A percentile compares a stretch with the other conserved stretches of the same genome.
These are phyloP conservation scores for Paraleonurus japonicus DNA, from an alignment of 257 asterid genomes.

Conservation along the genomic window DNA sequence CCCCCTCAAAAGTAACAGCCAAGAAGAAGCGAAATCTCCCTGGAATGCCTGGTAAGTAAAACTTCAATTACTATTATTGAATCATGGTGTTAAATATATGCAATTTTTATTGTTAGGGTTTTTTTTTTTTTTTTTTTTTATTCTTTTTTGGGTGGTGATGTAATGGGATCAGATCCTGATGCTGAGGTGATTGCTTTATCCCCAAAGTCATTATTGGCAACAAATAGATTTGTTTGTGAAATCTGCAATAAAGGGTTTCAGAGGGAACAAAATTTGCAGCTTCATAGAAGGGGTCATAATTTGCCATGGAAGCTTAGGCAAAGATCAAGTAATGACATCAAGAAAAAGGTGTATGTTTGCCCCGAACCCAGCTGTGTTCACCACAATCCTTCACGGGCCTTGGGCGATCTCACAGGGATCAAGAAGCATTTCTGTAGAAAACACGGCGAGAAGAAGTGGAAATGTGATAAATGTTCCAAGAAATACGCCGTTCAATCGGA, in stretches of 20 bases:
- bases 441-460: slow-evolving; percentile 95
- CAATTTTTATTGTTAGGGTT: slow-evolving; percentile 18
- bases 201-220: slow-evolving; percentile 68
- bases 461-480: slow-evolving; percentile 80
- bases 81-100: not conserved
- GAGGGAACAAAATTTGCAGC: slow-evolving; percentile 91
- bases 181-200: slow-evolving; percentile 87
- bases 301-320: slow-evolving; percentile 89
- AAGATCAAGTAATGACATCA: slow-evolving; percentile 58
- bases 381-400: slow-evolving; percentile 75
- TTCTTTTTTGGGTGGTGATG: not conserved
- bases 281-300: slow-evolving; percentile 84
- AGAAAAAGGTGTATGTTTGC: slow-evolving; percentile 81
- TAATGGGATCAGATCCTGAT: slow-evolving; percentile 59
- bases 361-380: slow-evolving; percentile 78
- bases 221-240: slow-evolving; percentile 85
- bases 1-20: slow-evolving; percentile 26
- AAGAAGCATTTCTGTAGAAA: slow-evolving; percentile 90
- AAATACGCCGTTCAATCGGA: slow-evolving; percentile 91
- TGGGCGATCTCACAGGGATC: slow-evolving; percentile 90
- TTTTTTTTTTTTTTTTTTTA: not conserved
- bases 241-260: slow-evolving; percentile 85
- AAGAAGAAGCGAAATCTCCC: slow-evolving; percentile 87
- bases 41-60: slow-evolving; percentile 81
- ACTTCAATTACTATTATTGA: not conserved